Evolutionary conservation across 2,329 filamentous ascomycete species (phyloP), one percentile per base, ranked within the genome.

Genomic region (Mariannaea elegans): DNA sequence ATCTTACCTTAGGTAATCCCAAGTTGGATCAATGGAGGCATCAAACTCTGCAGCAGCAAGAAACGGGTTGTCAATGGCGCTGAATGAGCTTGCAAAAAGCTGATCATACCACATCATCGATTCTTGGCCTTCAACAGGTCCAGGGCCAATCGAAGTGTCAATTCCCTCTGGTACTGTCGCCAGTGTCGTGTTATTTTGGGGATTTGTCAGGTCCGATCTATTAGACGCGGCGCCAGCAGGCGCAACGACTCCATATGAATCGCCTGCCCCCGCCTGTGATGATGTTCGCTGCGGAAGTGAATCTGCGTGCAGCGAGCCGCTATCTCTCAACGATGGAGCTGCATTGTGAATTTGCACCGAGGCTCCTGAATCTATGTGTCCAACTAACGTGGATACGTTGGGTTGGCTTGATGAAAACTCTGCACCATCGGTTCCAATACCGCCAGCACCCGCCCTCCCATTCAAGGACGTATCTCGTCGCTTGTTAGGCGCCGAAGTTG

Each of bases 41-140:
- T 75, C 71, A 41, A 75, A 73, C 32, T 75, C 70, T 0, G 73
- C 72, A 14, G 73, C 70, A 4, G 70, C 72, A 13, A 75, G 62
- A 21, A 73, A 74, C 0, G 73, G 73, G 16, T 74, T 75, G 8
- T 75, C 73, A 42, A 75, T 72, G 1, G 72, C 72, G 21, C 71
- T 73, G 41, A 75, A 75, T 0, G 72, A 74, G 32, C 72, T 75
- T 1, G 71, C 72, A 56, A 75, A 75, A 16, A 75, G 41, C 34
- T 75, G 73, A 7, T 75, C 73, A 34, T 73, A 75, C 73, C 73
- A 75, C 39, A 74, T 71, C 61, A 75, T 73, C 1, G 73, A 74
- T 49, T 75, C 72, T n/a, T 75, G 72, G 0, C 71, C 72, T 16
- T 75, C 73, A 0, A 69, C 56, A 0, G 64, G 61, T 14, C 67